A percentile compares a stretch with the other conserved stretches of the same genome.
Evolutionary conservation across 23 red algal genomes (phyloP).

Genomic region (Agarophyton chilense): DNA sequence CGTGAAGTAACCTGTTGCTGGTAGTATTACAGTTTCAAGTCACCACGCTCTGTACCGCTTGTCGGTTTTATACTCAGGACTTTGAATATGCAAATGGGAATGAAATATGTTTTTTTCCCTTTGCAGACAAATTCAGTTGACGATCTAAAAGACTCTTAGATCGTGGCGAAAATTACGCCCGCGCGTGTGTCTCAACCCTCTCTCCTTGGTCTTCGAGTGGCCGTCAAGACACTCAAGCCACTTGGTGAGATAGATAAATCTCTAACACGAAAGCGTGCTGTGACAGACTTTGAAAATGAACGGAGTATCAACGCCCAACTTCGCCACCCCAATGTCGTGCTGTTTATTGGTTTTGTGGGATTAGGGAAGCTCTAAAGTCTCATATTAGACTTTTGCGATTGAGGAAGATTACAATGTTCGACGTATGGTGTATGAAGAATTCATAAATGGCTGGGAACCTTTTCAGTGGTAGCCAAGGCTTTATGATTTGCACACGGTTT

Average conservation of each 20-base stretch:
- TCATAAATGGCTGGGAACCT: constrained; percentile 11
- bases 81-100: not conserved
- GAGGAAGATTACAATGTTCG: constrained; percentile 40
- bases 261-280: not conserved
- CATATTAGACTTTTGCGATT: constrained; percentile 53
- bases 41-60: too few relatives aligned
- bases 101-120: constrained; percentile 5
- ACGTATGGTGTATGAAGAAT: constrained; percentile 1
- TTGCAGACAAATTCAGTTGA: not conserved
- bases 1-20: too few relatives aligned
- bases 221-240: constrained; percentile 44
- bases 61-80: too few relatives aligned
- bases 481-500: constrained; percentile 78
- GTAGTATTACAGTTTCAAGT: too few relatives aligned
- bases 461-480: constrained; percentile 43
- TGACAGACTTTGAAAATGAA: constrained; percentile 43
- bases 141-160: not conserved
- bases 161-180: constrained; percentile 36
- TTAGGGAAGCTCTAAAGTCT: not conserved
- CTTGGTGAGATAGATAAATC: constrained; percentile 35
- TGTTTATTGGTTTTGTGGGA: constrained; percentile 44
- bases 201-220: constrained; percentile 18
- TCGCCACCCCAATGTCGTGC: constrained; percentile 66
- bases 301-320: constrained; percentile 12
- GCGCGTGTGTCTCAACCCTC: constrained; percentile 10